Evolutionary conservation across 768 basidiomycete genomes (phyloP), one percentile per base, ranked within the genome.

Genomic region (Tulasnella sp.): DNA sequence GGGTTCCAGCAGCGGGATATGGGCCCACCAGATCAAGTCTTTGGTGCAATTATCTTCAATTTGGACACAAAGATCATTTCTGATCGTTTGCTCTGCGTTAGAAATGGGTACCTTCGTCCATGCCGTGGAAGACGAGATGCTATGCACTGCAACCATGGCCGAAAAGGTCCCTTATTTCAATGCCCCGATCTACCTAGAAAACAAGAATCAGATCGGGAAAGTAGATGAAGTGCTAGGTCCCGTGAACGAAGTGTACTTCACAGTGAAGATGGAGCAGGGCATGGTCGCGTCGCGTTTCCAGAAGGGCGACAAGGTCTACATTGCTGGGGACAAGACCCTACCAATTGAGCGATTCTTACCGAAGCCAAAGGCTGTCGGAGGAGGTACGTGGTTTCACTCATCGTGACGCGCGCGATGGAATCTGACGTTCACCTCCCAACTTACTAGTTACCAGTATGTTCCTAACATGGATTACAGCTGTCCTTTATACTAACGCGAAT

Each of bases 171-270:
- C 98, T 0, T 97, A 96, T 86, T 99, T 99, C 90, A 99, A 99
- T 85, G 97, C 97, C 0, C 97, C 97, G 74, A 96, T 99, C 84
- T 99, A 97, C 85, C 90, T 99, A 76, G 92, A 95, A 88, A 98
- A 98, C 86, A 99, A 98, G 87, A 94, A 95, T 14, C 89, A 91
- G 82, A 95, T 99, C 81, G 97, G 98, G 81, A 98, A 98, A 87
- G 93, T 99, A 58, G 98, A 99, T 86, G 98, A 99, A 86, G 99
- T 99, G 82, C 90, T 99, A n/a, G 98, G 98, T 2, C 97, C 98
- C 21, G 97, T 99, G 85, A 99, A 98, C 84, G 96, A 99, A 85
- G 96, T 99, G 80, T 99, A 91, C 86, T 99, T 99, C 84, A 97
- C 96, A 3, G 90, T 99, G 82, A 99, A 99, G 88, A 98, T 98